phyloP scores from a whole-genome alignment of 2,329 filamentous ascomycete genomes.

The Cladosporium cucumerinum region DNA sequence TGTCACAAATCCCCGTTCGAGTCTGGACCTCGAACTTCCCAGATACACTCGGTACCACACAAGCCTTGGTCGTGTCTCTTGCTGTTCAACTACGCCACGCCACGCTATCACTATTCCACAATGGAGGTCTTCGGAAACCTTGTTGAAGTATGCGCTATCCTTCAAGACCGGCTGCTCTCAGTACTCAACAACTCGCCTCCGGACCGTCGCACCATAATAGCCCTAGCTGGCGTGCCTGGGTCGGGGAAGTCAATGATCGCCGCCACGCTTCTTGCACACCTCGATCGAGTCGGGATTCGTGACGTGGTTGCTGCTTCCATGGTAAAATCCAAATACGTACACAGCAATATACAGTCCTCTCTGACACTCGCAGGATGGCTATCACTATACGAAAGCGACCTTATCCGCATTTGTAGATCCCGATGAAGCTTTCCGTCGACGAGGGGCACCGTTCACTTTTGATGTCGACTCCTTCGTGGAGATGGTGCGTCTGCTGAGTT shows the following conservation, averaged over 20 bases:
- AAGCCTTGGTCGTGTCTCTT: not conserved
- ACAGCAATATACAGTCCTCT: not conserved
- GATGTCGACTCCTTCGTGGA: conserved; percentile 62
- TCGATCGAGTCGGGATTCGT: not conserved
- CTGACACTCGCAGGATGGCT: conserved; percentile 65
- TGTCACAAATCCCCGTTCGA: not conserved
- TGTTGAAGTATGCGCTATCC: not conserved
- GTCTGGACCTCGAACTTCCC: not conserved
- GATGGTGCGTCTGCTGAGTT: not conserved
- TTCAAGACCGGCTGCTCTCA: not conserved
- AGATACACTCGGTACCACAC: not conserved
- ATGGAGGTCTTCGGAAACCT: not conserved
- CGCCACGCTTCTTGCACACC: not conserved
- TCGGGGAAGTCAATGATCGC: not conserved
- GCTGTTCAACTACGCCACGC: not conserved
- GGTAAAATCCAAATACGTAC: not conserved
- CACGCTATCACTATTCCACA: not conserved
- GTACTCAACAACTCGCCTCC: not conserved
- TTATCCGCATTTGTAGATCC: conserved; percentile 81
- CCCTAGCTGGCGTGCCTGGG: not conserved
- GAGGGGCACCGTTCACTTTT: conserved; percentile 95
- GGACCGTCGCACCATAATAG: not conserved
- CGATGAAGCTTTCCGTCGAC: conserved; percentile 67
- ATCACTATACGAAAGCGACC: conserved; percentile 79
- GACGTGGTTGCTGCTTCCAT: not conserved